A percentile compares a stretch with the other conserved stretches of the same genome.
These are phyloP conservation scores for Tulasnella calospora DNA, from an alignment of 768 basidiomycete species.

Conservation along the genomic window DNA sequence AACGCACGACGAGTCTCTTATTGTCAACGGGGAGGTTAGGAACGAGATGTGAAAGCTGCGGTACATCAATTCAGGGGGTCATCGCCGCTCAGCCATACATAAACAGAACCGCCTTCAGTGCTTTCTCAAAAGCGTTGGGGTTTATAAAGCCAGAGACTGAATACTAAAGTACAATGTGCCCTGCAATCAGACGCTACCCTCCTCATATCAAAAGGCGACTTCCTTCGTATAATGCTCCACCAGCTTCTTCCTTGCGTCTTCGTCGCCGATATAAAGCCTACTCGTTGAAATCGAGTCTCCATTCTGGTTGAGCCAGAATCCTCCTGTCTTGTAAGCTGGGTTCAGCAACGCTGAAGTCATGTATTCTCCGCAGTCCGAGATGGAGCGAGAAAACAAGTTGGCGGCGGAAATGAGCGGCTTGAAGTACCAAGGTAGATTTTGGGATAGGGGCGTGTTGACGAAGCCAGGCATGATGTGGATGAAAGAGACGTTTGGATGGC, in stretches of 20 bases:
- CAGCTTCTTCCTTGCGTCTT: not conserved
- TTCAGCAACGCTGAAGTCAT: conserved; percentile 6
- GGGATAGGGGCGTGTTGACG: not conserved
- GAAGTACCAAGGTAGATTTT: not conserved
- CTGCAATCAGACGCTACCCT: not conserved
- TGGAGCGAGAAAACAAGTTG: not conserved
- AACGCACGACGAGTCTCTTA: too few species aligned
- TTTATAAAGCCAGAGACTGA: not conserved
- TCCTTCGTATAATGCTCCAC: conserved; percentile 15
- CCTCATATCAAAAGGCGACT: not conserved
- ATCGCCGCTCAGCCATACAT: too few species aligned
- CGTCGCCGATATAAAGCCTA: not conserved
- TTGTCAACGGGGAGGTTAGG: too few species aligned
- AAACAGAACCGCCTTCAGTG: too few species aligned
- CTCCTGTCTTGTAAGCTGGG: not conserved
- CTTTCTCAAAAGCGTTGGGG: too few species aligned
- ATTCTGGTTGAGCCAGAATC: conserved; percentile 24
- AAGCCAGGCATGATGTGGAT: conserved; percentile 23
- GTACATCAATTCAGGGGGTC: too few species aligned
- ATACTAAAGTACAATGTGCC: not conserved
- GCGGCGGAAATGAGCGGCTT: not conserved
- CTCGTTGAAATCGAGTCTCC: not conserved
- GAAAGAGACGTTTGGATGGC: conserved; percentile 23
- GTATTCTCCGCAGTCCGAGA: conserved; percentile 21
- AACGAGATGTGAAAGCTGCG: too few species aligned